Evolutionary conservation across 106 monocot genomes (phyloP).

Genomic region (Xerophyta viscosa): DNA sequence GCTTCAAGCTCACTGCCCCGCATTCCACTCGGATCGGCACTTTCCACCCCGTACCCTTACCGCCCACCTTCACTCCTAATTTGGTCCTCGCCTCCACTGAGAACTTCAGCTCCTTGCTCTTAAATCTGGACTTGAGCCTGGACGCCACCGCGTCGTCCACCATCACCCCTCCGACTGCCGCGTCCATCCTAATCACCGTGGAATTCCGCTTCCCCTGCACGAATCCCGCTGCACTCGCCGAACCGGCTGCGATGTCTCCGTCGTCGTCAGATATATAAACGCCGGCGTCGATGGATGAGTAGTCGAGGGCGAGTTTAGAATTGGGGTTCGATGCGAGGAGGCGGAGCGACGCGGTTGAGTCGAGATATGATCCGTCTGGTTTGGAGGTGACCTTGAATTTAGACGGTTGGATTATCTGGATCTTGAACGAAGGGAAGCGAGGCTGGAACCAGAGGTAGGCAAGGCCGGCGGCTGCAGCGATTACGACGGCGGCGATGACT

Average conservation of each 20-base stretch:
- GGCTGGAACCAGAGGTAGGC: slow-evolving; percentile 64
- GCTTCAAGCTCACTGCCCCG: slow-evolving; percentile 35
- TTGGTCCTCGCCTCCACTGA: slow-evolving; percentile 31
- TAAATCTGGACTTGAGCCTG: slow-evolving; percentile 24
- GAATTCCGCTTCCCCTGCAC: slow-evolving; percentile 27
- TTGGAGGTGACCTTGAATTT: slow-evolving; percentile 20
- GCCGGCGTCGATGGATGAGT: slow-evolving; percentile 19
- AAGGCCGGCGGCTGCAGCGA: slow-evolving; percentile 32
- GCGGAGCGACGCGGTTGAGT: slow-evolving; percentile 9
- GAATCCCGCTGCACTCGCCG: slow-evolving; percentile 23
- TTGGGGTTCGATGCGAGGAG: slow-evolving; percentile 52
- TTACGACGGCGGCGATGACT: slow-evolving; percentile 17
- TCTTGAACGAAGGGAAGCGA: slow-evolving; percentile 34
- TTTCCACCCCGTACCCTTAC: slow-evolving; percentile 13
- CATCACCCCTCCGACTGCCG: slow-evolving; percentile 25
- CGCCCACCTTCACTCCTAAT: slow-evolving; percentile 17
- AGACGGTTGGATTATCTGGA: slow-evolving; percentile 21
- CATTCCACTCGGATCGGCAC: slow-evolving; percentile 43
- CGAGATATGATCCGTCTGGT: slow-evolving; percentile 40
- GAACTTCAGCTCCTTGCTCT: slow-evolving; percentile 25
- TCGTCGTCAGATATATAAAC: slow-evolving; percentile 40
- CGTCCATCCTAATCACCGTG: slow-evolving; percentile 21
- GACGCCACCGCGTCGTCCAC: slow-evolving; percentile 45
- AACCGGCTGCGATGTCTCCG: slow-evolving; percentile 36
- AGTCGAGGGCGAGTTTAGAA: slow-evolving; percentile 37